phyloP scores from a whole-genome alignment of 2,329 filamentous ascomycete species.

The Thelonectria olida region DNA sequence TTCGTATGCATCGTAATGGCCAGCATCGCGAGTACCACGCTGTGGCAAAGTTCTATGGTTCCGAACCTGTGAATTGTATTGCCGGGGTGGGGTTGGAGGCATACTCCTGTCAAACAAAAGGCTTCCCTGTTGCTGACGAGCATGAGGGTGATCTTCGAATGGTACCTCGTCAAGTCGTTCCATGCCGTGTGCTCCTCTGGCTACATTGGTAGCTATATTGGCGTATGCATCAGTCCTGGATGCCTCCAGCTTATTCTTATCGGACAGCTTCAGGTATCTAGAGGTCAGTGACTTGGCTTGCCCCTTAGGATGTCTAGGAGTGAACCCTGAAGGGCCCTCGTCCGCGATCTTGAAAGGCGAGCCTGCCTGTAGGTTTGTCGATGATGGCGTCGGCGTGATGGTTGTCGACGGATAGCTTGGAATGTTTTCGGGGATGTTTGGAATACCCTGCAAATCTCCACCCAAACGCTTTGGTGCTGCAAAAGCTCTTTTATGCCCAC shows the following conservation, averaged over 20 bases:
- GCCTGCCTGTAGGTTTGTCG: constrained; percentile 11
- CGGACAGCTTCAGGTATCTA: constrained; percentile 24
- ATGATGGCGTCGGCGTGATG: constrained; percentile 33
- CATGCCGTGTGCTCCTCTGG: neutral
- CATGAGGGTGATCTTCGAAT: neutral
- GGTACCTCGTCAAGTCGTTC: neutral
- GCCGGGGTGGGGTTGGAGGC: constrained; percentile 21
- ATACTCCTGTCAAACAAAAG: neutral
- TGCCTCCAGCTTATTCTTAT: neutral
- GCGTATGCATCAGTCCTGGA: neutral
- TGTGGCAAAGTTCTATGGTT: neutral
- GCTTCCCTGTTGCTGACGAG: neutral
- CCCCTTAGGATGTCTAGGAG: constrained; percentile 26
- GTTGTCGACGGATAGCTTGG: constrained; percentile 26
- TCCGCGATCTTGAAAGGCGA: constrained; percentile 26
- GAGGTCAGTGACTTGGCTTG: neutral
- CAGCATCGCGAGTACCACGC: neutral
- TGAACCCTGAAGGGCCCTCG: constrained; percentile 32
- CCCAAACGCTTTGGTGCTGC: constrained; percentile 9
- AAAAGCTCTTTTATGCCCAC: neutral
- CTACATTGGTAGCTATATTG: neutral
- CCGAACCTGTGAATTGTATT: constrained; percentile 6
- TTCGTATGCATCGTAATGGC: neutral
- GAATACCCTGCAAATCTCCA: neutral
- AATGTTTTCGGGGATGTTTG: constrained; percentile 12